Percentiles rank a stretch among this genome's conserved stretches.
Conservation (phyloP, 2,329 filamentous ascomycete genomes). For the Colletotrichum lindemuthianum region DNA sequence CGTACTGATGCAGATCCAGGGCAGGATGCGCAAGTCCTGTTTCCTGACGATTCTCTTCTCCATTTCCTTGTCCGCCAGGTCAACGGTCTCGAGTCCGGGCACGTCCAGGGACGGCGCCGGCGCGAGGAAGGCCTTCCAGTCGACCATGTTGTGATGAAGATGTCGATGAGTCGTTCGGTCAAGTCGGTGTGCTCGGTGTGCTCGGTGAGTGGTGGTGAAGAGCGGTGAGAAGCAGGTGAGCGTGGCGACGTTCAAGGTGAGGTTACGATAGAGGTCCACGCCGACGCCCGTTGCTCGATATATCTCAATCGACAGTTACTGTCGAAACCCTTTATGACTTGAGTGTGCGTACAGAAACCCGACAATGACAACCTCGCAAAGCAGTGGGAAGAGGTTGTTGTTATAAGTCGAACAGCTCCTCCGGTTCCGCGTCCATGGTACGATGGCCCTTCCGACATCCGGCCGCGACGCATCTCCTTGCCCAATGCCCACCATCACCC, state of each 20-base stretch:
- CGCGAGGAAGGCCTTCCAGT: conserved; percentile 35
- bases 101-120: conserved; percentile 45
- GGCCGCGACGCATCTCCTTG: neutral
- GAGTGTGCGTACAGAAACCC: neutral
- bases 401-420: conserved; percentile 6
- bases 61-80: conserved; percentile 47
- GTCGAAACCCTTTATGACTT: conserved; percentile 8
- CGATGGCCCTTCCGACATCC: conserved; percentile 25
- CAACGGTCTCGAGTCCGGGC: conserved; percentile 46
- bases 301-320: neutral
- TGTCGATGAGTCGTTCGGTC: too few species aligned
- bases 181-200: neutral
- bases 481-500: conserved; percentile 10
- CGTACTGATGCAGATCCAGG: conserved; percentile 43
- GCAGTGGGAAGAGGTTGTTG: neutral
- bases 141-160: conserved; percentile 23
- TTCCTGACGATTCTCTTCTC: conserved; percentile 46
- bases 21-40: conserved; percentile 45
- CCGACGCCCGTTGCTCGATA: too few species aligned
- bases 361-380: too few species aligned
- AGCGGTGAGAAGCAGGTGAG: neutral
- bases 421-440: conserved; percentile 24
- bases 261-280: too few species aligned
- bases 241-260: too few species aligned
- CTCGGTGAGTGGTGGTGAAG: conserved; percentile 18